These are phyloP conservation scores for Teunomyces panamensis DNA, from an alignment of 805 yeast genomes.

Conservation along the genomic window DNA sequence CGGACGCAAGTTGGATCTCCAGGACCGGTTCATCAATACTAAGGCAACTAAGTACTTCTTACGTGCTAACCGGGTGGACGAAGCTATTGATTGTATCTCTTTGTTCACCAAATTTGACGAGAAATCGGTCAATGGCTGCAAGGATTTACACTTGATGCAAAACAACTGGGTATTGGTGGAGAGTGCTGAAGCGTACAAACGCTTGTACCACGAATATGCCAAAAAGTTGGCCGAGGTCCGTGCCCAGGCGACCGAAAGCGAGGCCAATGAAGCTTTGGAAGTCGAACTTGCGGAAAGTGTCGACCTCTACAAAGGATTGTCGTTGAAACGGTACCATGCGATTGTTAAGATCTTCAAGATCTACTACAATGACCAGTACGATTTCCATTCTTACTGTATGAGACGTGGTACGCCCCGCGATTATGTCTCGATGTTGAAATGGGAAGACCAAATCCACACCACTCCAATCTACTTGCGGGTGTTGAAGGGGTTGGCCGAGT, in stretches of 20 bases:
- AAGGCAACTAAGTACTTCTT: constrained; percentile 81
- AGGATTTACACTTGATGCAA: constrained; percentile 85
- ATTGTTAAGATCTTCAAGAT: constrained; percentile 65
- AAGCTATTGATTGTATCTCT: constrained; percentile 71
- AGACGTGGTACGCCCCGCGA: constrained; percentile 88
- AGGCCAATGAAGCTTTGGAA: constrained; percentile 24
- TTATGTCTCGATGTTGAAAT: constrained; percentile 68
- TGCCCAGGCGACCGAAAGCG: constrained; percentile 16
- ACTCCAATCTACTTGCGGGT: constrained; percentile 75
- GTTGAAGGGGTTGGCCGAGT: constrained; percentile 56
- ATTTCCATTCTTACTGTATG: constrained; percentile 90
- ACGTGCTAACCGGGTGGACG: constrained; percentile 69
- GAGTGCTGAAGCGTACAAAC: constrained; percentile 76
- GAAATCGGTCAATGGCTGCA: constrained; percentile 75
- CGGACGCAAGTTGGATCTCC: constrained; percentile 76
- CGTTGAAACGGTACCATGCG: constrained; percentile 74
- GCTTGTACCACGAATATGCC: constrained; percentile 45
- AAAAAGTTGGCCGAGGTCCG: constrained; percentile 14
- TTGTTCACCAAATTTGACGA: constrained; percentile 80
- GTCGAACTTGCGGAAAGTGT: constrained; percentile 40
- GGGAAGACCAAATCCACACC: constrained; percentile 76
- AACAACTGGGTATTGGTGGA: constrained; percentile 86
- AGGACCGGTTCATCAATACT: constrained; percentile 88
- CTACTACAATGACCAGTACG: constrained; percentile 81
- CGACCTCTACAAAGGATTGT: constrained; percentile 57